Conservation (phyloP, 345 rosid genomes). For the Eucalyptus microcorys region DNA sequence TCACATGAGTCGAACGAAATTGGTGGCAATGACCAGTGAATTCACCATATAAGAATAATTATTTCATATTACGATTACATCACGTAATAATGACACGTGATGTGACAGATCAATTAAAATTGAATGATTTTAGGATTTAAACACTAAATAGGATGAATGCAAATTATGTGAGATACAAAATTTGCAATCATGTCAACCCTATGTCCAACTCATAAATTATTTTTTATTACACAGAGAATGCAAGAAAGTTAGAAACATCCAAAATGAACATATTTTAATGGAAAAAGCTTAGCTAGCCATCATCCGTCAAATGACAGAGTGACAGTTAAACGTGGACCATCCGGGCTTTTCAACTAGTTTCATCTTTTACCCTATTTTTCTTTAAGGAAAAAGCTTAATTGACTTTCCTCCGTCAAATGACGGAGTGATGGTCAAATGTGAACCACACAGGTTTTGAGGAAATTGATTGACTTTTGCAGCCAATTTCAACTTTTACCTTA, state of each 20-base stretch:
- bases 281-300: too few relatives aligned
- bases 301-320: too few relatives aligned
- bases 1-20: not conserved
- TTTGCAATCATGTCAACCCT: not conserved
- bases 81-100: fast-evolving
- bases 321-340: too few relatives aligned
- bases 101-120: not conserved
- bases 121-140: not conserved
- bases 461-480: too few relatives aligned
- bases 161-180: fast-evolving
- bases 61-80: not conserved
- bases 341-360: too few relatives aligned
- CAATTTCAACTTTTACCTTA: too few relatives aligned
- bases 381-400: too few relatives aligned
- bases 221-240: not conserved
- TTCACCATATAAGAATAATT: not conserved
- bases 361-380: too few relatives aligned
- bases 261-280: not conserved
- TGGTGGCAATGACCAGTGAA: fast-evolving
- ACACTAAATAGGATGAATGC: not conserved
- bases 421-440: too few relatives aligned
- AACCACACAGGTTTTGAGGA: too few relatives aligned
- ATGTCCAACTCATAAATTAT: not conserved
- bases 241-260: not conserved
- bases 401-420: too few relatives aligned